phyloP scores from a whole-genome alignment of 306 rosid species.

The Inga laurina region DNA sequence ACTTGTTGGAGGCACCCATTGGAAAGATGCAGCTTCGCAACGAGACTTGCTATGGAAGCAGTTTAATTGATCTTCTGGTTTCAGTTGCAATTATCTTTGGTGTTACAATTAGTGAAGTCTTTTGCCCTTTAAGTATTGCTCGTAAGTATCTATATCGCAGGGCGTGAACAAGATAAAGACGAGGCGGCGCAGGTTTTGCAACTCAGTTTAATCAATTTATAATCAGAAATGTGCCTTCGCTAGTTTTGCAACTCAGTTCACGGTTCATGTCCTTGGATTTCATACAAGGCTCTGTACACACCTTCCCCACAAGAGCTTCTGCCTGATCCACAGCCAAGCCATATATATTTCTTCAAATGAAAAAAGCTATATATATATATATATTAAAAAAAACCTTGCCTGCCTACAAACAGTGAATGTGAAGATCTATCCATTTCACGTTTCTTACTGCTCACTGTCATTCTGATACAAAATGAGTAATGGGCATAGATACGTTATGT shows the following conservation, averaged over 20 bases:
- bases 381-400: neutral
- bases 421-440: neutral
- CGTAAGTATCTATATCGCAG: neutral
- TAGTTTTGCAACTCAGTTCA: neutral
- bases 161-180: neutral
- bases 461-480: conserved; percentile 25
- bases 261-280: neutral
- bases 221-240: neutral
- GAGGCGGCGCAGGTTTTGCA: neutral
- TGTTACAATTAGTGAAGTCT: neutral
- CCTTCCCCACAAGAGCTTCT: neutral
- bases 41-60: neutral
- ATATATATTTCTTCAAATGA: no score
- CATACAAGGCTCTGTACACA: neutral
- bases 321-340: neutral
- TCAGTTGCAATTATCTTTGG: neutral
- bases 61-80: neutral
- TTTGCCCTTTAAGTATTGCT: neutral
- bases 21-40: neutral
- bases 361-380: no score
- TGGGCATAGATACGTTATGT: conserved; percentile 3
- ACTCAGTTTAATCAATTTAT: neutral
- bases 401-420: neutral
- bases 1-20: neutral
- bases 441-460: neutral